Percentiles rank a stretch among this genome's conserved stretches.
Evolutionary conservation across 2,329 filamentous ascomycete genomes (phyloP).

Genomic region (Sclerotinia subarctica): DNA sequence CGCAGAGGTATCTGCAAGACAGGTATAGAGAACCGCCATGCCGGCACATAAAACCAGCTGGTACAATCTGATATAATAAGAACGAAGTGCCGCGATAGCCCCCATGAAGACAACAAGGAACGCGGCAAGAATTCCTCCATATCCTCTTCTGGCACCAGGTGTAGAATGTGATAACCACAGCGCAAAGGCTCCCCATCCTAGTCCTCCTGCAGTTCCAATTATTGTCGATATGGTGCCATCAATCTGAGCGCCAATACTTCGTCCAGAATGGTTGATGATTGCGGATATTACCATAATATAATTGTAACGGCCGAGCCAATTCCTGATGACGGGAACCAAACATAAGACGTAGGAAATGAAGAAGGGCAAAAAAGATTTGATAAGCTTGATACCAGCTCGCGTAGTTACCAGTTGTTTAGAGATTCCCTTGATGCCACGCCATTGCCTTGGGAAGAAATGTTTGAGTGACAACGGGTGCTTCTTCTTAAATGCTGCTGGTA

Average conservation of each 20-base stretch:
- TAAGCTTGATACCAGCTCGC: constrained; percentile 49
- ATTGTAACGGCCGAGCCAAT: constrained; percentile 52
- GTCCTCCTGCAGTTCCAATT: constrained; percentile 51
- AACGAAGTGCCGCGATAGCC: constrained; percentile 50
- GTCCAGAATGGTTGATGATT: constrained; percentile 56
- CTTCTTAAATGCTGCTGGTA: constrained; percentile 48
- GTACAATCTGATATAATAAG: constrained; percentile 55
- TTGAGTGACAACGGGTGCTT: constrained; percentile 46
- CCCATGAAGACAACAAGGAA: constrained; percentile 54
- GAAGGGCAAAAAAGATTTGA: constrained; percentile 55
- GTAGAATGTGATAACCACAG: constrained; percentile 54
- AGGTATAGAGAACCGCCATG: constrained; percentile 53
- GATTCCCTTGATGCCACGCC: constrained; percentile 45
- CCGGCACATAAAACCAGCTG: constrained; percentile 55
- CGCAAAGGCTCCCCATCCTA: constrained; percentile 55
- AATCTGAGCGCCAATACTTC: constrained; percentile 54
- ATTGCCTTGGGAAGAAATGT: constrained; percentile 48
- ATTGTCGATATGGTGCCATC: constrained; percentile 54
- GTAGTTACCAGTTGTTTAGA: constrained; percentile 46
- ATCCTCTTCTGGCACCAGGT: constrained; percentile 45
- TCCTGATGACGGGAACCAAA: constrained; percentile 47
- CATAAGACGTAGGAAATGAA: constrained; percentile 55
- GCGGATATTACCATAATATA: constrained; percentile 56
- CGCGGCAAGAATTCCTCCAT: constrained; percentile 53
- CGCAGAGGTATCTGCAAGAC: constrained; percentile 48